These are phyloP conservation scores for Eucalyptus grandis DNA, from an alignment of 345 rosid genomes.

Conservation along the genomic window DNA sequence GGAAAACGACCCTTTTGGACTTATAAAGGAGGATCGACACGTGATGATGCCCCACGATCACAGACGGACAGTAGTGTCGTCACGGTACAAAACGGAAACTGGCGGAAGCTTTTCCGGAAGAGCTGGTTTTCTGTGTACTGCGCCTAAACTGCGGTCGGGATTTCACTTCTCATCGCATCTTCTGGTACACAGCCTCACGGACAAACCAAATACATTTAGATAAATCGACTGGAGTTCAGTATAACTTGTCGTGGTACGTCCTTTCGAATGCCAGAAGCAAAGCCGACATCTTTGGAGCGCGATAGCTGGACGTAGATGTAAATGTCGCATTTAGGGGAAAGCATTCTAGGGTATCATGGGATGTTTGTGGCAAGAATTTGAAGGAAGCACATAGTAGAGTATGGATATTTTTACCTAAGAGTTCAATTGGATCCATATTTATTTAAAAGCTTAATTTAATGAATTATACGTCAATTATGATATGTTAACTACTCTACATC, in stretches of 20 bases:
- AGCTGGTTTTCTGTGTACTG: background rate
- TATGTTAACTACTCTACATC: rapidly evolving
- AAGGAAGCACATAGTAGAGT: rapidly evolving
- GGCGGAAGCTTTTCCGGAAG: background rate
- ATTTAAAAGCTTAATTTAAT: rapidly evolving
- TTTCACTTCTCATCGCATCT: background rate
- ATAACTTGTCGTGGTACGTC: background rate
- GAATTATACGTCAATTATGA: rapidly evolving
- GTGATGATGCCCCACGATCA: background rate
- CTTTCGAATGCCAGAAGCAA: background rate
- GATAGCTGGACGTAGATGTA: background rate
- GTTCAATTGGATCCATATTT: no score
- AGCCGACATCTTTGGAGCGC: background rate
- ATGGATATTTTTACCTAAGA: no score
- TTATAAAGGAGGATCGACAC: background rate
- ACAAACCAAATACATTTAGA: background rate
- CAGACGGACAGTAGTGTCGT: background rate
- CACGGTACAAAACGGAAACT: background rate
- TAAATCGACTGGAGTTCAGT: background rate
- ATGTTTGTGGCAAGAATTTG: background rate
- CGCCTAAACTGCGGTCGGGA: background rate
- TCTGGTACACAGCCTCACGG: background rate
- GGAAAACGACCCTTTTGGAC: background rate
- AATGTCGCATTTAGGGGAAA: background rate
- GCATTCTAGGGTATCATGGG: background rate